Evolutionary conservation across 1,284 basidiomycete species (phyloP).

Genomic region (Rhodotorula sp.): DNA sequence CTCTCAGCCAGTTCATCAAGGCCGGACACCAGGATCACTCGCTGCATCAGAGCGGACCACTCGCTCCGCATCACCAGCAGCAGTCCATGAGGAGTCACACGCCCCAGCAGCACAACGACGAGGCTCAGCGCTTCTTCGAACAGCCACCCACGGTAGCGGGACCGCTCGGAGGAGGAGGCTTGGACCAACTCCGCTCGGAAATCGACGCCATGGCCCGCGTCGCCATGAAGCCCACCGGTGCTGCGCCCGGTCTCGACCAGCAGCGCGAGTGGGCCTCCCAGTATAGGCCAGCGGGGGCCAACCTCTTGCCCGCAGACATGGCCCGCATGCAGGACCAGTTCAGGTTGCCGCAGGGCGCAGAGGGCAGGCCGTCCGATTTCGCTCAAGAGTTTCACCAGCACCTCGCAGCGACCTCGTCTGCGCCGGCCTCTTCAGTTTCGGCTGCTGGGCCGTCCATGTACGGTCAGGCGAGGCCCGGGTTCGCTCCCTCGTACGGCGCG

Average conservation of each 20-base stretch:
- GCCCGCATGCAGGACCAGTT: slow-evolving; percentile 39
- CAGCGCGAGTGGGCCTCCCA: slow-evolving; percentile 36
- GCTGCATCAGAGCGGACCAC: slow-evolving; percentile 55
- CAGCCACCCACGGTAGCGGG: slow-evolving; percentile 3
- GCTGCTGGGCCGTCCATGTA: slow-evolving; percentile 6
- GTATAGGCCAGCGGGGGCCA: slow-evolving; percentile 22
- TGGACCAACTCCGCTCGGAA: slow-evolving; percentile 35
- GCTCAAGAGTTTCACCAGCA: slow-evolving; percentile 17
- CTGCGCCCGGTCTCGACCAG: not conserved
- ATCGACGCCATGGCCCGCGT: slow-evolving; percentile 25
- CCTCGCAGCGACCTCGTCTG: not conserved
- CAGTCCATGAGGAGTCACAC: slow-evolving; percentile 14
- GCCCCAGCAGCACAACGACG: slow-evolving; percentile 11
- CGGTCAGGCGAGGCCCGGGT: slow-evolving; percentile 21
- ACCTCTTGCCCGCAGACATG: slow-evolving; percentile 28
- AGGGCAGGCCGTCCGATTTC: slow-evolving; percentile 23
- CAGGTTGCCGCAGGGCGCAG: slow-evolving; percentile 25
- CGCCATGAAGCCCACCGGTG: slow-evolving; percentile 23
- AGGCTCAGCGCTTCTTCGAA: slow-evolving; percentile 38
- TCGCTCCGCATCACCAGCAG: not conserved
- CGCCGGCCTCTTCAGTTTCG: not conserved
- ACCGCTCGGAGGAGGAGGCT: slow-evolving; percentile 7
- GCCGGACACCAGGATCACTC: slow-evolving; percentile 87
- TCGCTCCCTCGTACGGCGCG: slow-evolving; percentile 35
- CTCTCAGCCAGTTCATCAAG: slow-evolving; percentile 84